These are phyloP conservation scores for Hypoxylon sp. DNA, from an alignment of 2,329 filamentous ascomycete species.

Conservation along the genomic window DNA sequence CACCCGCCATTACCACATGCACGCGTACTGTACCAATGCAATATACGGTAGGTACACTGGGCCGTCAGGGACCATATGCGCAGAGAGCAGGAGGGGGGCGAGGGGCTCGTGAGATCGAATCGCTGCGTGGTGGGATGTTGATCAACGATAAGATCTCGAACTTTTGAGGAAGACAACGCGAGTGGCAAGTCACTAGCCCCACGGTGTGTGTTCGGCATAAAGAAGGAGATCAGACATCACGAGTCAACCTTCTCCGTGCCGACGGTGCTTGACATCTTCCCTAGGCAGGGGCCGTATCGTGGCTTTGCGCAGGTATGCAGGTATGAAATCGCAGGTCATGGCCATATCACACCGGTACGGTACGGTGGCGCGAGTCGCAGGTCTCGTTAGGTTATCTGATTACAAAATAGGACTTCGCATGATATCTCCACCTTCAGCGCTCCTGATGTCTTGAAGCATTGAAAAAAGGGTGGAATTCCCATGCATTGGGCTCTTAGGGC, in stretches of 20 bases:
- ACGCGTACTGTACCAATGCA: conserved; percentile 19
- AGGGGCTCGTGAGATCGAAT: conserved; percentile 14
- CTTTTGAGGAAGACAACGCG: conserved; percentile 16
- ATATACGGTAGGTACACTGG: not conserved
- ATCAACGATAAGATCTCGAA: conserved; percentile 18
- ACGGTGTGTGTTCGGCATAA: conserved; percentile 18
- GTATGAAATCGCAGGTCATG: conserved; percentile 9
- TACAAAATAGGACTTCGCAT: not conserved
- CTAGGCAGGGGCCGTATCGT: not conserved
- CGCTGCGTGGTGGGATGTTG: conserved; percentile 11
- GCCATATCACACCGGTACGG: conserved; percentile 34
- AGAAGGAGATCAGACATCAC: conserved; percentile 9
- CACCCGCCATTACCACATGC: conserved; percentile 19
- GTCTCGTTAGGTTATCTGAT: not conserved
- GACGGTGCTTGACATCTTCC: not conserved
- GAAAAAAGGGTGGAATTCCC: not conserved
- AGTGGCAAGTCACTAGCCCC: conserved; percentile 16
- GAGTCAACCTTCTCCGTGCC: not conserved
- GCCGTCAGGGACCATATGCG: conserved; percentile 24
- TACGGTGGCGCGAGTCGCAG: not conserved
- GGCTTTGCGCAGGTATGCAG: not conserved
- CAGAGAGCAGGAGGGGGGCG: conserved; percentile 1
- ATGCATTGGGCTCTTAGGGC: conserved; percentile 1
- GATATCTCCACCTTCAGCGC: not conserved
- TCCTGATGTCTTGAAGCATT: conserved; percentile 1